Evolutionary conservation across 2,329 filamentous ascomycete species (phyloP), one percentile per base, ranked within the genome.

Genomic region (Beauveria brongniartii): DNA sequence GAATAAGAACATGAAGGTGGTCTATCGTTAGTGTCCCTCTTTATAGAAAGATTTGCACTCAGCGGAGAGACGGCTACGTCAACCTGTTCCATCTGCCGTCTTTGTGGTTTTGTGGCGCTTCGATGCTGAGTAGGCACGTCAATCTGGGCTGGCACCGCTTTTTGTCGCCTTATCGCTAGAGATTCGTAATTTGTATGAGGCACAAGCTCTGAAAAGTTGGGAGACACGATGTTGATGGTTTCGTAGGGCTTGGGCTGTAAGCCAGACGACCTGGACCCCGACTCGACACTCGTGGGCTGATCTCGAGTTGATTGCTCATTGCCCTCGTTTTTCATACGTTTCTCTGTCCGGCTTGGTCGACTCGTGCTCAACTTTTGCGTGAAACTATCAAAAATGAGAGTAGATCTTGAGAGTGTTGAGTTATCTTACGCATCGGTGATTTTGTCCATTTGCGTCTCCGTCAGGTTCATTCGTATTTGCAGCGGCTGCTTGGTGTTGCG

Each of bases 381-480:
- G 10, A 62, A 62, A 1, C 61, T 62, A 18, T 2, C 10, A 10
- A 41, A 2, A 5, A 54, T 70, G 43, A 69, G 63, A 30, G 37
- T 22, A 40, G 22, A 50, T 20, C 12, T 48, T 43, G 14, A 46
- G n/a, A 24, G 6, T 14, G 18, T 22, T 43, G 55, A 3, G 14
- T 37, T 10, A 22, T 56, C 76, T 63, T 71, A 80, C 79, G 73
- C 76, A 53, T 77, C 72, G 3, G 79, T 75, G 48, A 81, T 70
- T 62, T 72, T 77, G 61, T 80, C 75, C 72, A 81, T 75, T 63
- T 81, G 77, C 0, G 72, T 74, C 51, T 80, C 77, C 5, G 78
- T 81, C 59, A 81, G 64, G 63, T 79, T 79, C 65, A 81, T 72
- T 26, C 78, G 76, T 34, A 81, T 74, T 44, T 78, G 74, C 22